Base-by-base conservation (phyloP, 345 rosid species). In the Melaleuca quinquenervia region DNA sequence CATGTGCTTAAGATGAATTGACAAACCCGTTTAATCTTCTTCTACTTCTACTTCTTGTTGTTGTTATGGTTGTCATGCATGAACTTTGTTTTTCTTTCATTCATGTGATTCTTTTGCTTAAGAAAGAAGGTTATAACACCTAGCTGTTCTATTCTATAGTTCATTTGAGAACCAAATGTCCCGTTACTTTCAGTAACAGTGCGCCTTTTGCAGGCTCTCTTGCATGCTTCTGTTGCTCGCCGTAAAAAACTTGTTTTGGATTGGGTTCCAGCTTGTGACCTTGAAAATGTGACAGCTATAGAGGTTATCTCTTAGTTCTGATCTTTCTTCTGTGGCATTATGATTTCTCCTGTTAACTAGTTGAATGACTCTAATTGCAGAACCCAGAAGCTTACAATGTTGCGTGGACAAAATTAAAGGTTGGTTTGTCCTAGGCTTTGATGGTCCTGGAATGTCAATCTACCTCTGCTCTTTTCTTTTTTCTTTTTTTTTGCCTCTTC, bases 201-300 rank as follows among this genome's bases (percentile, higher is more conserved):
- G 56, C 45, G 49, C 52, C 76, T 64, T 84, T 83, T 87, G 75
- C 92, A 97, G 99, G 99, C 99, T 87, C 98, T 97, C 89, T 90
- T 97, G 91, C 99, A 97, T 75, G 98, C 99, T 85, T 94, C 98
- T 56, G 98, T 97, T 91, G 90, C 89, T 62, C 85, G 94, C 87
- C 84, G 83, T 53, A 95, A 94, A 91, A 97, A 96, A 89, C 98
- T 96, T 85, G 86, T 93, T 70, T 88, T 97, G 82, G 95, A 97
- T 80, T 96, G 98, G 98, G 91, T 97, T 86, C 92, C 99, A 82
- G 98, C 99, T 12, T 90, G 96, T 75, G 94, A 97, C 91, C 98
- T 97, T 75, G 99, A 96, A 92, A 89, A 92, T 26, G 86, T 32
- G 18, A 89, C 93, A 2, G 91, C 88, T 45, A 89, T 84, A 85